A percentile compares a stretch with the other conserved stretches of the same genome.
These are phyloP conservation scores for Phragmites australis DNA, from an alignment of 176 grass and related monocot genomes.

Conservation along the genomic window DNA sequence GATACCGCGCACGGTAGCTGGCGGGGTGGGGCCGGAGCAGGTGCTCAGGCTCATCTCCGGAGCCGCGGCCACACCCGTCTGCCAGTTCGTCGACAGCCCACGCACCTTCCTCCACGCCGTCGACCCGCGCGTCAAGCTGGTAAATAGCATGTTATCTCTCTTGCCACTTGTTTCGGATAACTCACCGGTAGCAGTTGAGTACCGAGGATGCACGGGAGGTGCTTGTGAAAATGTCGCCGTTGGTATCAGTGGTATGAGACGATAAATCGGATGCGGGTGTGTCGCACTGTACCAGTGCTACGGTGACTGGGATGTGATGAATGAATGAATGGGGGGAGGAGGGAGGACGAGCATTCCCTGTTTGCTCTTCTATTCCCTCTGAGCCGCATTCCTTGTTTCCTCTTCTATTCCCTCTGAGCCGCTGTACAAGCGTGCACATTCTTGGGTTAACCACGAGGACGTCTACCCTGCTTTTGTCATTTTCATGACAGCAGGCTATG, in stretches of 20 bases:
- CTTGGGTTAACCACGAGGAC: not conserved
- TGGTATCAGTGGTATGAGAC: not conserved
- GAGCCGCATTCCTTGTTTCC: not conserved
- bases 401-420: not conserved
- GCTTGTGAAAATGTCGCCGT: constrained; percentile 4
- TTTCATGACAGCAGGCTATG: not conserved
- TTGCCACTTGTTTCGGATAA: not conserved
- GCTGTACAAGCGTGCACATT: not conserved
- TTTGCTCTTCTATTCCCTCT: not conserved
- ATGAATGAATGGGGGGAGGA: not conserved
- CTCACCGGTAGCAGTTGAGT: not conserved
- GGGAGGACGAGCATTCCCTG: not conserved
- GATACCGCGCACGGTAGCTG: constrained; percentile 53
- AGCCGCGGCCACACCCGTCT: constrained; percentile 80
- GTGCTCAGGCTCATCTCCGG: constrained; percentile 84
- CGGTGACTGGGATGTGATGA: not conserved
- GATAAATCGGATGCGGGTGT: not conserved
- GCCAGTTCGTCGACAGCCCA: constrained; percentile 84
- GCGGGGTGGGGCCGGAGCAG: constrained; percentile 54
- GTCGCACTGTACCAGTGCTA: not conserved
- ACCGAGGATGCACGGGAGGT: not conserved
- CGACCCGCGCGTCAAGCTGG: constrained; percentile 93
- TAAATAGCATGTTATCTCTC: constrained; percentile 1
- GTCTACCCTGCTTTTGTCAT: not conserved
- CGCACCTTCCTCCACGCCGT: constrained; percentile 91